These are phyloP conservation scores for Lentinula aciculospora DNA, from an alignment of 768 basidiomycete species.

Conservation along the genomic window DNA sequence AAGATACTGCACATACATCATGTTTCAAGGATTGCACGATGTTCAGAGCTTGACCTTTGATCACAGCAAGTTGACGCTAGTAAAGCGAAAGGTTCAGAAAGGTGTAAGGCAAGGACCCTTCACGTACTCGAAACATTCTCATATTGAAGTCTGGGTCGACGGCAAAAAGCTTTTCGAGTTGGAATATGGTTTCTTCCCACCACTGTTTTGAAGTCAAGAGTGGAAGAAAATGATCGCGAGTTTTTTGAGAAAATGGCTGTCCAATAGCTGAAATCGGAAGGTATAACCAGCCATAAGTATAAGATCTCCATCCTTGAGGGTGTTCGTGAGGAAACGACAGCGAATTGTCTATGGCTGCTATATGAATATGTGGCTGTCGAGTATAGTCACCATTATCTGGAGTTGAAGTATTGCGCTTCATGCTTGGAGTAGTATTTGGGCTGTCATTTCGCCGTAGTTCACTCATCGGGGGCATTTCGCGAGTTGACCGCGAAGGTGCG, in stretches of 20 bases:
- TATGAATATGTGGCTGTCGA: conserved; percentile 76
- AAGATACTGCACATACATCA: conserved; percentile 37
- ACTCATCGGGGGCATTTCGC: conserved; percentile 70
- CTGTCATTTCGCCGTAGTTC: conserved; percentile 44
- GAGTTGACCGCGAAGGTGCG: conserved; percentile 65
- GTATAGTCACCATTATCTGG: conserved; percentile 38
- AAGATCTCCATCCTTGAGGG: conserved; percentile 72
- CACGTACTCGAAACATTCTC: conserved; percentile 77
- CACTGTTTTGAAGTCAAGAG: conserved; percentile 77
- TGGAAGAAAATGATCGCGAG: conserved; percentile 76
- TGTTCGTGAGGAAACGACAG: conserved; percentile 91
- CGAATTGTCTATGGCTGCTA: conserved; percentile 92
- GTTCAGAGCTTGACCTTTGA: conserved; percentile 92
- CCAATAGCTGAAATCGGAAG: conserved; percentile 83
- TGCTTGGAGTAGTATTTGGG: conserved; percentile 19
- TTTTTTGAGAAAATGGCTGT: conserved; percentile 78
- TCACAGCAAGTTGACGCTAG: conserved; percentile 83
- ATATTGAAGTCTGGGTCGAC: conserved; percentile 85
- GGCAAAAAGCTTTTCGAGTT: conserved; percentile 71
- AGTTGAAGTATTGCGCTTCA: conserved; percentile 30
- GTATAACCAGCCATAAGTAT: conserved; percentile 86
- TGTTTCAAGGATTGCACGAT: conserved; percentile 82
- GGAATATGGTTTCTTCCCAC: conserved; percentile 86
- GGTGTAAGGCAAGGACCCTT: not conserved
- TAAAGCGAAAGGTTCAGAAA: not conserved